phyloP scores from a whole-genome alignment of 176 grass and related monocot genomes.

The Triticum urartu region DNA sequence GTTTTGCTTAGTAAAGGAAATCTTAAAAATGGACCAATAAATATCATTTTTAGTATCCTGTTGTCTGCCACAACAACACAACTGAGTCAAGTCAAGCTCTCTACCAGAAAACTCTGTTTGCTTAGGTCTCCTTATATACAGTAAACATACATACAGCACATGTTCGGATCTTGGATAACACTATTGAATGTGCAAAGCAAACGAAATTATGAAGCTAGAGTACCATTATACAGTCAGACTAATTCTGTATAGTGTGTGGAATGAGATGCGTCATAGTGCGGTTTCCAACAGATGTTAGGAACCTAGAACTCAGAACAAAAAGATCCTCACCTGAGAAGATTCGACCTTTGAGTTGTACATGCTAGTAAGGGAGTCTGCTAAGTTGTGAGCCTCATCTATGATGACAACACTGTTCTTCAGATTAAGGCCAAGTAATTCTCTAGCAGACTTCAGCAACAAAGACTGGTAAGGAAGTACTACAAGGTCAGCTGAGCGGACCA shows the following conservation, averaged over 20 bases:
- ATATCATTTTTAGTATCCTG: not conserved
- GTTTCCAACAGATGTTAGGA: not conserved
- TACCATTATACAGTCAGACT: not conserved
- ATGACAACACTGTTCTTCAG: slow-evolving; percentile 85
- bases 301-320: not conserved
- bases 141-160: not conserved
- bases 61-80: not conserved
- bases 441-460: slow-evolving; percentile 73
- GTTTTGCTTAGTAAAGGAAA: slow-evolving; percentile 4
- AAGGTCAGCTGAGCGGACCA: slow-evolving; percentile 72
- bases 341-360: slow-evolving; percentile 90
- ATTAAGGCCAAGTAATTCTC: slow-evolving; percentile 88
- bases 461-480: slow-evolving; percentile 93
- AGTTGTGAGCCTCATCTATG: slow-evolving; percentile 95
- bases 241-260: not conserved
- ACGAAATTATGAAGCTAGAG: not conserved
- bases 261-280: not conserved
- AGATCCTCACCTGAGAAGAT: slow-evolving; percentile 51
- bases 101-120: not conserved
- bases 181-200: slow-evolving; percentile 15
- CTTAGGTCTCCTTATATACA: not conserved
- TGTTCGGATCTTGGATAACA: not conserved
- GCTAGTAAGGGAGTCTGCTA: slow-evolving; percentile 73
- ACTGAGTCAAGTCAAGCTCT: not conserved
- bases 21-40: not conserved